phyloP scores from a whole-genome alignment of 345 rosid genomes.

The Camelina sativa region DNA sequence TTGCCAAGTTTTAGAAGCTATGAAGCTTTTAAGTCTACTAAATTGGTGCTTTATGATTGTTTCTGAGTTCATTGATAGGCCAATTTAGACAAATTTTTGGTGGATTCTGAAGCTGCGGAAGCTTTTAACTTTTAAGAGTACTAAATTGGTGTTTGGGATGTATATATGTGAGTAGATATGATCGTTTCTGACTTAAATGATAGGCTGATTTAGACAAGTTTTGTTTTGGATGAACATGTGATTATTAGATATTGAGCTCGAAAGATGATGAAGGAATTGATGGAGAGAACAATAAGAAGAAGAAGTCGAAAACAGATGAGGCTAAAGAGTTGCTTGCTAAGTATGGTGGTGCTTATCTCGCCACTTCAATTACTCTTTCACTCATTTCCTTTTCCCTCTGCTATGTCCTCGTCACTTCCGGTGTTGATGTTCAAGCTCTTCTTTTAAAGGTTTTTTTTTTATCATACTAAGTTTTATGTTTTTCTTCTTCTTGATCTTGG shows the following conservation, averaged over 20 bases:
- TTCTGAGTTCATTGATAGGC: background rate
- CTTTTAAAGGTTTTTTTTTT: constrained; percentile 58
- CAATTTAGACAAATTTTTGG: background rate
- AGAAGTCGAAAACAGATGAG: constrained; percentile 73
- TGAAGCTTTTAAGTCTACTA: too few relatives aligned
- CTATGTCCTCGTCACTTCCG: constrained; percentile 67
- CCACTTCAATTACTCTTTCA: constrained; percentile 90
- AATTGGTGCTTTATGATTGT: background rate
- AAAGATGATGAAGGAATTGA: constrained; percentile 61
- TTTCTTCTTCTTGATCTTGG: background rate
- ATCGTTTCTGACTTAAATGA: background rate
- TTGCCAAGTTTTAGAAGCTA: too few relatives aligned
- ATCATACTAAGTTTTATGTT: background rate
- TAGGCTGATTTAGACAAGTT: background rate
- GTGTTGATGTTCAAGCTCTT: constrained; percentile 79
- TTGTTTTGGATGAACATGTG: constrained; percentile 10
- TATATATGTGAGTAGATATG: background rate
- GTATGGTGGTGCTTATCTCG: constrained; percentile 95
- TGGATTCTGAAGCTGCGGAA: background rate
- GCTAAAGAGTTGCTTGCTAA: constrained; percentile 81
- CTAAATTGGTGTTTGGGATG: background rate
- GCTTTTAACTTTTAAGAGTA: background rate
- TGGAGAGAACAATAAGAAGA: constrained; percentile 51
- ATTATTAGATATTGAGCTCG: constrained; percentile 66
- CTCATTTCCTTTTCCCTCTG: constrained; percentile 80